Evolutionary conservation across 2,329 filamentous ascomycete genomes (phyloP), one percentile per base, ranked within the genome.

Genomic region (Scopulariopsis brevicaulis): DNA sequence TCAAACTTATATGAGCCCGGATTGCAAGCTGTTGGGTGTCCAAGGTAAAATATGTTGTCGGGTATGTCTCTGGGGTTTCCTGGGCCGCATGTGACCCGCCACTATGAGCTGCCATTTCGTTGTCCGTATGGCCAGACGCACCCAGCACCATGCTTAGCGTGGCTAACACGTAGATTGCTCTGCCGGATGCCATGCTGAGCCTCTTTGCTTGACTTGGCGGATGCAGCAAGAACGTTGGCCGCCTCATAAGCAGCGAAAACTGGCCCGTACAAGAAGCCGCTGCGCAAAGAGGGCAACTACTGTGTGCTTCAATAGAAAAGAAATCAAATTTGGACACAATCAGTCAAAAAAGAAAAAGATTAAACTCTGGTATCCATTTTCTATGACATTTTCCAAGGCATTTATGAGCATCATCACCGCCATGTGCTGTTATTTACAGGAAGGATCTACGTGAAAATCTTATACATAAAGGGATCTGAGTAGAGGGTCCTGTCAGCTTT

Each of bases 1-100:
- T 90, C 53, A 90, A 73, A 4, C 71, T 74, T 59, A 92, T 86
- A 66, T 94, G 90, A 59, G 80, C 80, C 64, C 87, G 78, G 64
- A 94, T 85, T 62, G 80, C 70, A 15, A 73, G 71, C 8, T 67
- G 71, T 65, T 83, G 74, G 28, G 82, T 76, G 0, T 74, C 65
- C 59, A 83, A 74, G 25, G 77, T 70, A 70, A 86, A 87, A 68
- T 87, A 88, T 60, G 75, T 83, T n/a, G 73, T 71, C 11, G 74
- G 68, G 56, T 63, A 64, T 43, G 65, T 62, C 25, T 66, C 64
- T 40, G 61, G 57, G 25, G 64, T 56, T 48, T 57, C 60, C 25
- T 58, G 53, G 59, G 53, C 54, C 14, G 34, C 37, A 32, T 11
- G 25, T 6, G 28, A 53, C 59, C 60, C 66, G 46, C 56, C 56